phyloP scores from a whole-genome alignment of 2,329 filamentous ascomycete genomes.

The Geoglossum cookeanum region DNA sequence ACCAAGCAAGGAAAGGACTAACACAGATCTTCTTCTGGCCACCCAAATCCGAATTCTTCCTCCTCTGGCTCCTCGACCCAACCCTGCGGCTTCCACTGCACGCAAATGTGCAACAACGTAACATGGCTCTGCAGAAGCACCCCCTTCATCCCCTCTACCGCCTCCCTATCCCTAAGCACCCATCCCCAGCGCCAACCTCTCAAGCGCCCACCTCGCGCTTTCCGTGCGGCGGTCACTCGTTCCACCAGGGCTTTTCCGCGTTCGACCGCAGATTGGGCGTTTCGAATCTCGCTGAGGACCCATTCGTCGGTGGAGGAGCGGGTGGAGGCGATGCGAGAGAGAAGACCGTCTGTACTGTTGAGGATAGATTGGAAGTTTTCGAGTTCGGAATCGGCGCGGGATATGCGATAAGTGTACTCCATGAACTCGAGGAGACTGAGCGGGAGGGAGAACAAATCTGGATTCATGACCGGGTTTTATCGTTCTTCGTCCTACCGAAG shows the following conservation, averaged over 20 bases:
- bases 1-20: too few relatives aligned
- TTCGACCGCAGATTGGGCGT: not conserved
- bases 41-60: too few relatives aligned
- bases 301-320: not conserved
- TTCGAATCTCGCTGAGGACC: not conserved
- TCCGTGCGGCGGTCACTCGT: not conserved
- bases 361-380: not conserved
- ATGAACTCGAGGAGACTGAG: not conserved
- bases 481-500: too few relatives aligned
- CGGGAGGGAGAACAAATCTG: not conserved
- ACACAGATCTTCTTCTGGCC: too few relatives aligned
- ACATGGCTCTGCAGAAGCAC: not conserved
- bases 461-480: not conserved
- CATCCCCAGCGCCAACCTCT: not conserved
- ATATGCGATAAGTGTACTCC: not conserved
- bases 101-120: not conserved
- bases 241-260: not conserved
- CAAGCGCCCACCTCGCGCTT: not conserved
- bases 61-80: too few relatives aligned
- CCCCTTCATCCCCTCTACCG: not conserved
- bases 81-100: not conserved
- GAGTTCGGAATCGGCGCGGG: not conserved
- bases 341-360: not conserved
- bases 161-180: not conserved
- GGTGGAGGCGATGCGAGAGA: not conserved